Percentiles rank a stretch among this genome's conserved stretches.
phyloP scores from a whole-genome alignment of 2,329 filamentous ascomycete species.

The Penicillium digitatum region DNA sequence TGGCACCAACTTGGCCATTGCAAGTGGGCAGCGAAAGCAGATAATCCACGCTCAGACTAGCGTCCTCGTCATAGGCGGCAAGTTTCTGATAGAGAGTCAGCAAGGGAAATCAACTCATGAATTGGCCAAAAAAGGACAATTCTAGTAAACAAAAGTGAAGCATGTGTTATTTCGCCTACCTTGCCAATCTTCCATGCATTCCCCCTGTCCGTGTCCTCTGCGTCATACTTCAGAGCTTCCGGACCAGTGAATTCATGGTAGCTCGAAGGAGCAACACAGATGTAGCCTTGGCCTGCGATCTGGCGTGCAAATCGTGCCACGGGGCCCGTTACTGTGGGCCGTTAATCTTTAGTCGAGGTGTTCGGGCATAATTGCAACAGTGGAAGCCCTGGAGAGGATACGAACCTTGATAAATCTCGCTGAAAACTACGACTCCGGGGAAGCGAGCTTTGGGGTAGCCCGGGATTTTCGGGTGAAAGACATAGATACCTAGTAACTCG shows the following conservation, averaged over 20 bases:
- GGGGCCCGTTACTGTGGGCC: constrained; percentile 70
- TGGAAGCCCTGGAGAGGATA: not conserved
- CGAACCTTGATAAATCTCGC: constrained; percentile 90
- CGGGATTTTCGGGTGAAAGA: constrained; percentile 81
- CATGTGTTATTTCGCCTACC: constrained; percentile 40
- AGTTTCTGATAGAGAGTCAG: constrained; percentile 56
- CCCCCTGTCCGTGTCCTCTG: constrained; percentile 77
- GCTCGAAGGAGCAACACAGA: constrained; percentile 82
- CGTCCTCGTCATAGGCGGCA: constrained; percentile 79
- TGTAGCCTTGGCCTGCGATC: constrained; percentile 89
- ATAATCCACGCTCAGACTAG: constrained; percentile 62
- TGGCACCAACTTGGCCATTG: constrained; percentile 72
- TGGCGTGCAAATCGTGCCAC: constrained; percentile 85
- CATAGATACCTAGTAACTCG: constrained; percentile 65
- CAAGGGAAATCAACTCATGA: not conserved
- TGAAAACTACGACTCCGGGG: constrained; percentile 82
- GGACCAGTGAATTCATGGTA: constrained; percentile 92
- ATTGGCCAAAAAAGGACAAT: not conserved
- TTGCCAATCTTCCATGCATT: constrained; percentile 84
- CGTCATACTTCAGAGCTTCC: constrained; percentile 79
- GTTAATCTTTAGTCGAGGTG: not conserved
- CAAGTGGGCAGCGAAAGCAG: constrained; percentile 71
- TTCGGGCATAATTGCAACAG: not conserved
- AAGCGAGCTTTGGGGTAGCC: constrained; percentile 87
- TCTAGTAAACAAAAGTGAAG: not conserved